Percentiles rank a stretch among this genome's conserved stretches.
Conservation (phyloP, 2,329 filamentous ascomycete genomes). For the Colletotrichum graminicola region DNA sequence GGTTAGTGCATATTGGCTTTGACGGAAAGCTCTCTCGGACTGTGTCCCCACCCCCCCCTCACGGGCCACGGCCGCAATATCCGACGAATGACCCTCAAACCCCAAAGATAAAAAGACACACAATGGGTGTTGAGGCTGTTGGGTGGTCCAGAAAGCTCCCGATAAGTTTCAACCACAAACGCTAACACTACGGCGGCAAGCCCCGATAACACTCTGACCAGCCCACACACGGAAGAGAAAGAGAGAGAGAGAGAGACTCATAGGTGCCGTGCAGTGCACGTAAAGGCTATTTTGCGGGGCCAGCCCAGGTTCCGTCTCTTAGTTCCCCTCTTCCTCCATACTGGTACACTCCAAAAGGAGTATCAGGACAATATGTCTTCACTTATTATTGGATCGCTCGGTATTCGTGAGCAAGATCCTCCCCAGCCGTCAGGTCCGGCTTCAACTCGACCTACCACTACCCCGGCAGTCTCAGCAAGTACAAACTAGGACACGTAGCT, state of each 20-base stretch:
- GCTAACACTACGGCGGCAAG: not conserved
- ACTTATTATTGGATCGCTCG: not conserved
- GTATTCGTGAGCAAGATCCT: not conserved
- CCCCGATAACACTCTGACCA: not conserved
- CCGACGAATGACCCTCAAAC: slow-evolving; percentile 29
- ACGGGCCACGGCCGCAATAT: slow-evolving; percentile 11
- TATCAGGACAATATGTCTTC: not conserved
- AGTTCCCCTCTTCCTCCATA: not conserved
- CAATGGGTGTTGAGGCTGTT: not conserved
- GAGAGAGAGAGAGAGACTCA: not conserved
- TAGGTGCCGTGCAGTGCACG: slow-evolving; percentile 7
- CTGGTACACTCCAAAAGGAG: not conserved
- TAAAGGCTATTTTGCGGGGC: slow-evolving; percentile 6
- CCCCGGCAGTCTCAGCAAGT: not conserved
- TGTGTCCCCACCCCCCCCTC: not conserved
- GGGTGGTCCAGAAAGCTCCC: slow-evolving; percentile 10
- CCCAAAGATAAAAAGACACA: not conserved
- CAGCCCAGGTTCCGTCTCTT: not conserved
- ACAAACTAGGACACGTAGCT: not conserved
- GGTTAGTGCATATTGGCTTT: slow-evolving; percentile 18
- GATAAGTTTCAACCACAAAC: not conserved
- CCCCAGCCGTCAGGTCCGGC: not conserved
- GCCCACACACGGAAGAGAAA: not conserved
- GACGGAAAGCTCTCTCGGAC: slow-evolving; percentile 23
- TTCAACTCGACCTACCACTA: not conserved